Conservation (phyloP, 2,329 filamentous ascomycete genomes). For the Teratosphaeria nubilosa region DNA sequence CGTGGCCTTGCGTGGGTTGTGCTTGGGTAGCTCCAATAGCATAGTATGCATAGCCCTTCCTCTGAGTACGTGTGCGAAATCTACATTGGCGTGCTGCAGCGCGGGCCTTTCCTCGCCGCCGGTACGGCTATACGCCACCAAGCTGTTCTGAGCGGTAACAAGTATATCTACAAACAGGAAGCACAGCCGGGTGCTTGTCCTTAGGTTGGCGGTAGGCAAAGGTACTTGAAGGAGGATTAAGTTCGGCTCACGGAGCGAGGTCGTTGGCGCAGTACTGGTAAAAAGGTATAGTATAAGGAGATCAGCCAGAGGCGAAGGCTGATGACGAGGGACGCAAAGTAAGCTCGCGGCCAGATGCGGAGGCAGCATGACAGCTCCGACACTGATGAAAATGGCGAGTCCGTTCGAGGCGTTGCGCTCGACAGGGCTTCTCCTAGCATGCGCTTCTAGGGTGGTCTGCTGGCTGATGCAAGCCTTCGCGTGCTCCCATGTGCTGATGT, state of each 20-base stretch:
- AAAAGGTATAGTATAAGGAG: neutral
- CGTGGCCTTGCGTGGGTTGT: neutral
- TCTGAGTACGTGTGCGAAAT: constrained; percentile 8
- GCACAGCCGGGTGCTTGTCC: neutral
- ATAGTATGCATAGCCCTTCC: constrained; percentile 18
- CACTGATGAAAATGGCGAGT: neutral
- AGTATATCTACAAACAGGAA: neutral
- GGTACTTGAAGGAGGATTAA: neutral
- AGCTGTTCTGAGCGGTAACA: neutral
- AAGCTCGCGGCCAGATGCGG: neutral
- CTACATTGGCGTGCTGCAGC: constrained; percentile 15
- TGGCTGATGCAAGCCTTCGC: neutral
- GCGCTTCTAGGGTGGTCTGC: neutral
- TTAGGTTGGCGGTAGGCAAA: neutral
- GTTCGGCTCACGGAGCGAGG: neutral
- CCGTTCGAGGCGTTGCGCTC: neutral
- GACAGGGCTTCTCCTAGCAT: neutral
- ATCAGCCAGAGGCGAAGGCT: neutral
- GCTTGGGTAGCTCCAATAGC: constrained; percentile 4
- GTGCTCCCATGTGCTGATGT: neutral
- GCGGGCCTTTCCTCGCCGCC: neutral
- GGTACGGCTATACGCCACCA: constrained; percentile 3
- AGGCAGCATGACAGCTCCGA: neutral
- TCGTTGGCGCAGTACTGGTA: neutral
- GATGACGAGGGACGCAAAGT: neutral